Evolutionary conservation across 352 stramenopile genomes (phyloP).

Genomic region (Poterioochromonas sp.): DNA sequence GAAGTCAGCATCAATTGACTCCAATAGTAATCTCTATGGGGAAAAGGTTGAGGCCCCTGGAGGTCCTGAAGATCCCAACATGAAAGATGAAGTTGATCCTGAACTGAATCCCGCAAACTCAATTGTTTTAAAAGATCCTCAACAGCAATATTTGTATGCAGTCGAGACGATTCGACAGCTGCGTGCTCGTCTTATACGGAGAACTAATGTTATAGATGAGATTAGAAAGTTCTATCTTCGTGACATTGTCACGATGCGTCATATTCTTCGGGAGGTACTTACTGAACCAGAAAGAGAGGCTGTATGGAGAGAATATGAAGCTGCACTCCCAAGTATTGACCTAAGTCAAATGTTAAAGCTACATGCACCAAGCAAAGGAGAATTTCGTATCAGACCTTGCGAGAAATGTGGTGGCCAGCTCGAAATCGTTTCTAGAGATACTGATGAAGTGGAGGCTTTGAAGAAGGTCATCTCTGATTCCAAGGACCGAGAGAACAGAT

Average conservation of each 20-base stretch:
- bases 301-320: background rate
- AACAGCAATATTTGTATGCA: background rate
- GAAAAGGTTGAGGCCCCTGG: too few species aligned
- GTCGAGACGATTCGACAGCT: constrained; percentile 1
- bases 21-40: too few species aligned
- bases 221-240: background rate
- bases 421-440: background rate
- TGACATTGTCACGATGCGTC: background rate
- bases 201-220: background rate
- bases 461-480: background rate
- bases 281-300: background rate
- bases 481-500: background rate
- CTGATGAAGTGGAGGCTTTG: background rate
- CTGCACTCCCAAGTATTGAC: background rate
- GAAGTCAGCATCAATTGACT: too few species aligned
- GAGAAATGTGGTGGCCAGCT: background rate
- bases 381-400: background rate
- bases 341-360: background rate
- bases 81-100: too few species aligned
- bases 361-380: background rate
- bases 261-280: background rate
- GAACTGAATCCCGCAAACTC: too few species aligned
- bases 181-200: background rate
- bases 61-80: too few species aligned
- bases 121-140: too few species aligned